Conservation (phyloP, 305 asterid species). For the Galium porrigens region DNA sequence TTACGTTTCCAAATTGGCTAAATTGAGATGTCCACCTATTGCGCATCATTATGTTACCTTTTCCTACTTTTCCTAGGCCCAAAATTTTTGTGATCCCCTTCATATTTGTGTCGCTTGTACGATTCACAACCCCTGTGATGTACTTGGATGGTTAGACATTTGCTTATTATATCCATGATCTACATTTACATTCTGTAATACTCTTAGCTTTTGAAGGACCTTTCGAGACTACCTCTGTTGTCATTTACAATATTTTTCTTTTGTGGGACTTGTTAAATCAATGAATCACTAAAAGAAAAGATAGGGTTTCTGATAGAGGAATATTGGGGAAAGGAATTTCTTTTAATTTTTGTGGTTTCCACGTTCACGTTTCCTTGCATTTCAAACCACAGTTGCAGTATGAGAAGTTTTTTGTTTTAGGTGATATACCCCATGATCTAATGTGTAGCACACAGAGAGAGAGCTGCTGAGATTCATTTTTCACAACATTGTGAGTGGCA, state of each 20-base stretch:
- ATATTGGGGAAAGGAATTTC: not conserved
- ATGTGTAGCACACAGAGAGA: not conserved
- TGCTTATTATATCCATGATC: constrained; percentile 29
- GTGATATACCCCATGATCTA: not conserved
- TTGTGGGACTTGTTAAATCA: constrained; percentile 23
- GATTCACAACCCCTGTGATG: constrained; percentile 29
- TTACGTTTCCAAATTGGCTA: not conserved
- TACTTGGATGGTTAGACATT: constrained; percentile 38
- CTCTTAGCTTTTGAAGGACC: constrained; percentile 35
- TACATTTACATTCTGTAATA: constrained; percentile 37
- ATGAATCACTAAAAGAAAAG: constrained; percentile 24
- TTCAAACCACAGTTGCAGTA: not conserved
- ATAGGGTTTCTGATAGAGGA: constrained; percentile 2
- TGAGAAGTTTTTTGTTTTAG: not conserved
- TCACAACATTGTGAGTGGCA: not conserved
- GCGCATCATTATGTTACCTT: not conserved
- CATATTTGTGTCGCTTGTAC: constrained; percentile 47
- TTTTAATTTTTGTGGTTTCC: not conserved
- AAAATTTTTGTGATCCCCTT: constrained; percentile 41
- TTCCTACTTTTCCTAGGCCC: constrained; percentile 34
- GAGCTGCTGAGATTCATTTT: not conserved
- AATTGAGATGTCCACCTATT: not conserved
- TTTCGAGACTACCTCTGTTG: constrained; percentile 17
- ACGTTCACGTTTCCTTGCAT: not conserved
- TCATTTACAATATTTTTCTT: constrained; percentile 4